Evolutionary conservation across 768 basidiomycete genomes (phyloP), one percentile per base, ranked within the genome.

Genomic region (Tephrocybe sp.): DNA sequence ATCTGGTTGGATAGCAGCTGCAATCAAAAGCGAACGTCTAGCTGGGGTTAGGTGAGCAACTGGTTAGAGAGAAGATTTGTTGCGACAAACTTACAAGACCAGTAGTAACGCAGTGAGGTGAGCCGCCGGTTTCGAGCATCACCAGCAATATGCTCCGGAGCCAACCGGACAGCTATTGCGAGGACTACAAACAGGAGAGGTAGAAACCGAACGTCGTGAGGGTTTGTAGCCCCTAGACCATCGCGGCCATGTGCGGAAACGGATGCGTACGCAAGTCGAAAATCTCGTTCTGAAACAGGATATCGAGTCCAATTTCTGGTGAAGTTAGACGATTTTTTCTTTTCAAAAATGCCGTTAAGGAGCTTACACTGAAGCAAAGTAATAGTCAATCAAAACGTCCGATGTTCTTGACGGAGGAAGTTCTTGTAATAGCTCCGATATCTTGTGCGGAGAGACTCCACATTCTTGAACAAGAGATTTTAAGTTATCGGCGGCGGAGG

Each of bases 231-330:
- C 43, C 80, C 73, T 13, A 81, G 69, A 3, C 80, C 82, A 52
- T 80, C 81, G 55, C 81, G 67, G 54, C 86, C 77, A 67, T 85
- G 81, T 34, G 74, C 69, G 56, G 73, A 79, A 36, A 91, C 71
- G 4, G 87, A 83, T 16, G 76, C 67, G 61, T 88, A 92, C 0
- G 87, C 78, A 24, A 75, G 60, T 32, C 92, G 80, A 63, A 97
- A 95, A 53, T 89, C 86, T 42, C 76, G 76, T 58, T 95, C 93
- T 24, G 89, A 90, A 13, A 96, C 78, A 41, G 93, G 94, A 69
- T 96, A 96, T 34, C 93, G 83, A 18, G 92, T 92, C 84, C 91
- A 94, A 61, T 97, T 96, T 64, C 93, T 92, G 60, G n/a, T n/a
- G 50, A 41, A 30, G 42, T 24, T 40, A 50, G 32, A 34, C 44